phyloP scores from a whole-genome alignment of 306 rosid species.

The Lathyrus sativus region DNA sequence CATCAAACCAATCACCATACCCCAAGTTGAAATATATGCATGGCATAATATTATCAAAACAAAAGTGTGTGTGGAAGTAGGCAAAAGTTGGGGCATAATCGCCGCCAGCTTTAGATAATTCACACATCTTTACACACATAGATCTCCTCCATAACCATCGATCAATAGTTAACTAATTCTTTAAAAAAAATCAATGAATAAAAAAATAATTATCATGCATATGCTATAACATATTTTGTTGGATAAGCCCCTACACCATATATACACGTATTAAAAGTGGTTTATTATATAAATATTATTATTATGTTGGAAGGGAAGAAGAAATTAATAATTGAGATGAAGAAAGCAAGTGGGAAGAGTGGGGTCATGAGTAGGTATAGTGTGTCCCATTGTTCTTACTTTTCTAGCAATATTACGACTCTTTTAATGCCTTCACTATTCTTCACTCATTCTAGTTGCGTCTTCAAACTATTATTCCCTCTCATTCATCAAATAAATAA shows the following conservation, averaged over 20 bases:
- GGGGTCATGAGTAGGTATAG: constrained; percentile 43
- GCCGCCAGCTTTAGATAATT: constrained; percentile 32
- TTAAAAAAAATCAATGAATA: neutral
- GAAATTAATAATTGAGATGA: constrained; percentile 10
- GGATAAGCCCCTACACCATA: constrained; percentile 4
- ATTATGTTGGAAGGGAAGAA: constrained; percentile 5
- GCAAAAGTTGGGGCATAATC: constrained; percentile 48
- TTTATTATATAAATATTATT: constrained; percentile 2
- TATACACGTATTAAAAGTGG: neutral
- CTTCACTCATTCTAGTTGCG: constrained; percentile 43
- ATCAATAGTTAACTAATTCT: neutral
- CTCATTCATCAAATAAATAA: constrained; percentile 24
- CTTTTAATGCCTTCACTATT: constrained; percentile 14
- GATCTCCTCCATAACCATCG: constrained; percentile 19
- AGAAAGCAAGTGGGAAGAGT: constrained; percentile 39
- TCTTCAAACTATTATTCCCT: constrained; percentile 40
- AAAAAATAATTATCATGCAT: neutral
- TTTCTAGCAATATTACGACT: constrained; percentile 35
- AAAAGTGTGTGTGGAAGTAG: constrained; percentile 23
- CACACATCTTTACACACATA: constrained; percentile 15
- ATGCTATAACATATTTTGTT: neutral
- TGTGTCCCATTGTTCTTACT: constrained; percentile 36
- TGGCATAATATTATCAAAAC: constrained; percentile 12
- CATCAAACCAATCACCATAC: constrained; percentile 34
- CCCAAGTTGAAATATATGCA: constrained; percentile 4